A percentile compares a stretch with the other conserved stretches of the same genome.
Evolutionary conservation across 129 eudicot genomes (phyloP).

Genomic region (Mikania micrantha): DNA sequence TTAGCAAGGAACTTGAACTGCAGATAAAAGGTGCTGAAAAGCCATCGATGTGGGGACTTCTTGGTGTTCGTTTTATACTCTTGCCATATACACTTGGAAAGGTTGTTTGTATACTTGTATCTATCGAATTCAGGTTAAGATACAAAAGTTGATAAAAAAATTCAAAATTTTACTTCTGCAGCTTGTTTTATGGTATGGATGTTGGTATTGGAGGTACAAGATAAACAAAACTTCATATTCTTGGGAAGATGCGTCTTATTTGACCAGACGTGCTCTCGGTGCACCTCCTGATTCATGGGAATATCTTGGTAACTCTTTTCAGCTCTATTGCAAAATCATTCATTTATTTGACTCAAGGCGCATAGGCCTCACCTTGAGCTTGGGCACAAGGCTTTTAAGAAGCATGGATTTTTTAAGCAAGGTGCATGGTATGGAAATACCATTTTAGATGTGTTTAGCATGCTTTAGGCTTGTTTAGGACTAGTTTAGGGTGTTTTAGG

Average conservation of each 20-base stretch:
- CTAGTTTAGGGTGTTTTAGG: too few species aligned
- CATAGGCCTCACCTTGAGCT: too few species aligned
- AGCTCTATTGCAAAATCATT: neutral
- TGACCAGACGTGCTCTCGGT: constrained; percentile 77
- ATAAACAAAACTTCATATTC: constrained; percentile 70
- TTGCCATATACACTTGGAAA: constrained; percentile 82
- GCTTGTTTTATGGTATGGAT: constrained; percentile 70
- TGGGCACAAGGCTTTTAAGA: too few species aligned
- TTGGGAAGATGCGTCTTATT: constrained; percentile 91
- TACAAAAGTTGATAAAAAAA: neutral
- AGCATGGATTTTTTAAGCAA: too few species aligned
- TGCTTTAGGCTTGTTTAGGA: too few species aligned
- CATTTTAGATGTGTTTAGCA: too few species aligned
- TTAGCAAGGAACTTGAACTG: constrained; percentile 90
- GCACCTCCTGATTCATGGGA: constrained; percentile 68
- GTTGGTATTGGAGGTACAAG: constrained; percentile 90
- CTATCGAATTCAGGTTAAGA: neutral
- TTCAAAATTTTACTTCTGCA: constrained; percentile 22
- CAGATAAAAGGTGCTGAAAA: constrained; percentile 97
- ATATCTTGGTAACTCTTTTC: constrained; percentile 48
- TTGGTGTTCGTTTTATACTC: constrained; percentile 77
- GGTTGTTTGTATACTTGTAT: constrained; percentile 31
- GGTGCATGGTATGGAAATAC: too few species aligned
- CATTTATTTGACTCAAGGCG: neutral
- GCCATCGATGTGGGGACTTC: constrained; percentile 84